phyloP scores from a whole-genome alignment of 768 basidiomycete species.

The Lenzites betulinus region DNA sequence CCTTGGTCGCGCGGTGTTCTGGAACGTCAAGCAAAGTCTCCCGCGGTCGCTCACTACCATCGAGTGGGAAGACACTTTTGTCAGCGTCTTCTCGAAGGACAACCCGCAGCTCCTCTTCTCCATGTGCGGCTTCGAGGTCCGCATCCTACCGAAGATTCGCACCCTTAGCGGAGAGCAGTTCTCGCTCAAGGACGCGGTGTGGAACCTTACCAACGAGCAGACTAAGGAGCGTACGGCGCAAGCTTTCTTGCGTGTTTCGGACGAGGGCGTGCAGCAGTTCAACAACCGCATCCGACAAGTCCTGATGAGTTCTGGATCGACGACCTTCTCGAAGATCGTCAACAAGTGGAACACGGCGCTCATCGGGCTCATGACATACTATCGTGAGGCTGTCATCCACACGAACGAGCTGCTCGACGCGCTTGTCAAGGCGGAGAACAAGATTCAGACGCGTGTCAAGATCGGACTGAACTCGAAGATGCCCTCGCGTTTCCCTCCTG shows the following conservation, averaged over 20 bases:
- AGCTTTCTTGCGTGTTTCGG: conserved; percentile 96
- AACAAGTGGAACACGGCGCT: conserved; percentile 98
- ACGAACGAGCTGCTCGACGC: conserved; percentile 96
- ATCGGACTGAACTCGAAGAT: conserved; percentile 99
- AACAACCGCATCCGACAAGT: conserved; percentile 97
- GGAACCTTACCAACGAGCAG: conserved; percentile 97
- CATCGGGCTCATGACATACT: conserved; percentile 97
- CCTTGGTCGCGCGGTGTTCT: conserved; percentile 95
- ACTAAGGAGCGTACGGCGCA: conserved; percentile 98
- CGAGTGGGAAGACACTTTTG: conserved; percentile 98
- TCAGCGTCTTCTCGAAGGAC: conserved; percentile 95
- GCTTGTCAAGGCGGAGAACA: conserved; percentile 98
- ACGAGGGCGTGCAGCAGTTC: conserved; percentile 96
- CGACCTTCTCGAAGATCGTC: conserved; percentile 98
- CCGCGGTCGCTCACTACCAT: conserved; percentile 97
- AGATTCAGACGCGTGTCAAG: conserved; percentile 99
- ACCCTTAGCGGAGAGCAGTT: conserved; percentile 97
- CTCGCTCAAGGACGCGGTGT: conserved; percentile 93
- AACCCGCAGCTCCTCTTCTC: conserved; percentile 98
- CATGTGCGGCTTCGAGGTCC: conserved; percentile 99
- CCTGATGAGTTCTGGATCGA: conserved; percentile 97
- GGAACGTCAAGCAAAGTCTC: conserved; percentile 98
- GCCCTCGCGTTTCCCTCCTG: conserved; percentile 98
- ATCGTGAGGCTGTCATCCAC: conserved; percentile 96
- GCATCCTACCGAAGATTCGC: conserved; percentile 94